Percentiles rank a stretch among this genome's conserved stretches.
phyloP scores from a whole-genome alignment of 306 rosid genomes.

The Cercis canadensis region DNA sequence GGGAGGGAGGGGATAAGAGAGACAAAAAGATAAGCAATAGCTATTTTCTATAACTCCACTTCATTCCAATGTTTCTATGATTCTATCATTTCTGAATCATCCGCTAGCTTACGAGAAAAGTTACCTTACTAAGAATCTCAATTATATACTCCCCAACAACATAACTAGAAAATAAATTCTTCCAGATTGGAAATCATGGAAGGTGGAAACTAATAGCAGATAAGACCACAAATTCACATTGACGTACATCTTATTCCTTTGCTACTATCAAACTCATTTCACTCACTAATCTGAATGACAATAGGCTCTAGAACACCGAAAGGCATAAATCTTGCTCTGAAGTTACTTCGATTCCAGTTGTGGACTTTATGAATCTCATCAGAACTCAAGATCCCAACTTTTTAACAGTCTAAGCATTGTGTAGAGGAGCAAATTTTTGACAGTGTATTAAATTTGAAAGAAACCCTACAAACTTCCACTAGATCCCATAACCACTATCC shows the following conservation, averaged over 20 bases:
- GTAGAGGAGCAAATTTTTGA: too few species aligned
- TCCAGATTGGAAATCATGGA: constrained; percentile 14
- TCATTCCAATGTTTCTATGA: neutral
- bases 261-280: neutral
- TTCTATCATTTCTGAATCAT: neutral
- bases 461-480: too few species aligned
- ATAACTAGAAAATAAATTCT: neutral
- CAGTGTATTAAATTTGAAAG: too few species aligned
- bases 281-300: neutral
- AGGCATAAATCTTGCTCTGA: constrained; percentile 12
- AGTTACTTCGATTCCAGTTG: constrained; percentile 12
- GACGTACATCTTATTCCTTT: neutral
- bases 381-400: neutral
- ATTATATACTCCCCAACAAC: neutral
- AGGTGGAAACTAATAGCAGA: neutral
- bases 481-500: too few species aligned
- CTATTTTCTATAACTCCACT: neutral
- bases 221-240: constrained; percentile 2
- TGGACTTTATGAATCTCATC: neutral
- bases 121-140: constrained; percentile 1
- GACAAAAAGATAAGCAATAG: neutral
- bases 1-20: neutral
- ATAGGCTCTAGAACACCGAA: neutral
- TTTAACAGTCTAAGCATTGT: neutral
- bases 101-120: constrained; percentile 15